Percentiles rank a stretch among this genome's conserved stretches.
phyloP scores from a whole-genome alignment of 192 early-diverging fungal species.

The Coemansia sp. region DNA sequence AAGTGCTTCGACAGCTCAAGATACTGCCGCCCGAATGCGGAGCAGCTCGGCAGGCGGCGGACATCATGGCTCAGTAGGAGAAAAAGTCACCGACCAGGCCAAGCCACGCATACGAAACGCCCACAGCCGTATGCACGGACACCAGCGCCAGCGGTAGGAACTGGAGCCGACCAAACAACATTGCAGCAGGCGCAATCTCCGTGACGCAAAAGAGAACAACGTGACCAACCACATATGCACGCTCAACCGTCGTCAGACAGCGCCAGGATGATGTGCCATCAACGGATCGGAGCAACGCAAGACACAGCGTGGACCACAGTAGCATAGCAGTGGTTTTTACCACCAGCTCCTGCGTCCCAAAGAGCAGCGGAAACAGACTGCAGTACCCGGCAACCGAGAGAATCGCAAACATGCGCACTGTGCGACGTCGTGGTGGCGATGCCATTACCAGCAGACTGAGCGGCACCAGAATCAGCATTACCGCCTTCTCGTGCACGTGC shows the following conservation, averaged over 20 bases:
- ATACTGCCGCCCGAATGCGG: no score
- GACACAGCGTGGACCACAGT: constrained; percentile 33
- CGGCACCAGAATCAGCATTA: constrained; percentile 68
- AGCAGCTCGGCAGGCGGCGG: no score
- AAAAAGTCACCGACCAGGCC: constrained; percentile 50
- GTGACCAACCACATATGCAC: constrained; percentile 28
- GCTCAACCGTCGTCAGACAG: constrained; percentile 32
- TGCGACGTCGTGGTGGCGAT: constrained; percentile 24
- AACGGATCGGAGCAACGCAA: constrained; percentile 26
- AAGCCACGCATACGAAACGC: constrained; percentile 72
- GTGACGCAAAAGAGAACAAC: constrained; percentile 29
- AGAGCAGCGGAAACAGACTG: constrained; percentile 52
- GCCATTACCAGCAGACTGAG: constrained; percentile 33
- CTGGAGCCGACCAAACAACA: constrained; percentile 56
- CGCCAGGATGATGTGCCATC: constrained; percentile 26
- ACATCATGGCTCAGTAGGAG: neutral
- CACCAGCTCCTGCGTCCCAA: constrained; percentile 46
- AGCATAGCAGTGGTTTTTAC: constrained; percentile 28
- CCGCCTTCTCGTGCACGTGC: constrained; percentile 99
- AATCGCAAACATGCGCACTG: constrained; percentile 43
- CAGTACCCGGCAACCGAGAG: constrained; percentile 46
- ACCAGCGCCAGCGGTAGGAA: constrained; percentile 84
- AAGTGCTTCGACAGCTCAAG: no score
- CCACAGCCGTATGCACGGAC: constrained; percentile 74
- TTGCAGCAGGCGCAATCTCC: constrained; percentile 23